Conservation (phyloP, 1,139 yeast genomes). For the Magnusiomyces fungicola region DNA sequence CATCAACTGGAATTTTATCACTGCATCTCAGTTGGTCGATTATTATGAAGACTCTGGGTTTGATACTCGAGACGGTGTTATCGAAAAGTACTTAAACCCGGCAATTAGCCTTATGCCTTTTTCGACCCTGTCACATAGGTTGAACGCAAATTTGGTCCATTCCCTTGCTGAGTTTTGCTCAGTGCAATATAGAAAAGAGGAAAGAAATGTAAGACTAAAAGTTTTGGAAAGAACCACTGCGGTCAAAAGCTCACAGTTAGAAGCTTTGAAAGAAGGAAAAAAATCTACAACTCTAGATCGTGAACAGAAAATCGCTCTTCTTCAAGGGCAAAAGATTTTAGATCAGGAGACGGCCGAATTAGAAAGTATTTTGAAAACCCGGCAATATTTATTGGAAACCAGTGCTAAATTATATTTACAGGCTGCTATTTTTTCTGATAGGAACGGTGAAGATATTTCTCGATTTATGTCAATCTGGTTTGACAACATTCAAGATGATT, state of each 20-base stretch:
- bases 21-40: constrained; percentile 11
- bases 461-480: constrained; percentile 85
- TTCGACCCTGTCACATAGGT: constrained; percentile 19
- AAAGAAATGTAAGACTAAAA: constrained; percentile 36
- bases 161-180: constrained; percentile 73
- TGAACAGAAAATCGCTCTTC: background rate
- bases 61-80: constrained; percentile 9
- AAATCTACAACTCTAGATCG: background rate
- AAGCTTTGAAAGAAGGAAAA: constrained; percentile 3
- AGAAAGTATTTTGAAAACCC: constrained; percentile 34
- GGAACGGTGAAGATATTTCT: constrained; percentile 55
- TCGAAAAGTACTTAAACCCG: constrained; percentile 10
- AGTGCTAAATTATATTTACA: constrained; percentile 57
- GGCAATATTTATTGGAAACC: constrained; percentile 42
- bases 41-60: constrained; percentile 15
- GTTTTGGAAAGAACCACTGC: constrained; percentile 25
- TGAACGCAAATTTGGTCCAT: constrained; percentile 43
- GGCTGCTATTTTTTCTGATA: constrained; percentile 42
- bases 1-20: constrained; percentile 8
- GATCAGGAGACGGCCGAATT: constrained; percentile 46
- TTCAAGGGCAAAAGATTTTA: constrained; percentile 39
- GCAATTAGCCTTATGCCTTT: constrained; percentile 19
- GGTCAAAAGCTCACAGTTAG: constrained; percentile 20
- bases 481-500: constrained; percentile 44
- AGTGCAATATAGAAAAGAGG: constrained; percentile 44